phyloP scores from a whole-genome alignment of 495 filamentous ascomycete species.

The Lepraria neglecta region DNA sequence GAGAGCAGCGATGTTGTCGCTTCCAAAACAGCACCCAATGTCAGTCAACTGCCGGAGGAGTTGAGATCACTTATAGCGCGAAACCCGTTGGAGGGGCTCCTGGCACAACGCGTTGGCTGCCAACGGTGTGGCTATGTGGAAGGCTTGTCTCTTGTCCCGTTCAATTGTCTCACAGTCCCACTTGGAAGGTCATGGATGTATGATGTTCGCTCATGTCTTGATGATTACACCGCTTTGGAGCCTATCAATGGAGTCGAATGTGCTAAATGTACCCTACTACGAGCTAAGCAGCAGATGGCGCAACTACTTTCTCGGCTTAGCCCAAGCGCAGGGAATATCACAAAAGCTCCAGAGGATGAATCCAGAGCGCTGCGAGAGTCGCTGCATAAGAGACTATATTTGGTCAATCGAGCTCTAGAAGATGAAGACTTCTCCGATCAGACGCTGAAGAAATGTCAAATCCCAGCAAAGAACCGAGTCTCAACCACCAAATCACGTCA shows the following conservation, averaged over 20 bases:
- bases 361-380: conserved; percentile 35
- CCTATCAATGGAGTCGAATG: conserved; percentile 84
- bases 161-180: conserved; percentile 87
- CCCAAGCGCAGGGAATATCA: not conserved
- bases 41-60: conserved; percentile 21
- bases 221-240: conserved; percentile 79
- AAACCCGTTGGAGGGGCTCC: conserved; percentile 79
- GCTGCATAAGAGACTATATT: conserved; percentile 47
- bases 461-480: conserved; percentile 60
- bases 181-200: conserved; percentile 54
- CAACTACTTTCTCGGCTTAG: conserved; percentile 33
- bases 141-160: conserved; percentile 78
- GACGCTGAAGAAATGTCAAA: conserved; percentile 63
- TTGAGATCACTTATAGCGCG: conserved; percentile 29
- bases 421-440: conserved; percentile 75
- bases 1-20: not conserved
- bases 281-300: conserved; percentile 42
- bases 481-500: conserved; percentile 81
- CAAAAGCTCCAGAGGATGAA: conserved; percentile 8
- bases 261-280: conserved; percentile 77
- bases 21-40: not conserved
- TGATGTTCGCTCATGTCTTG: conserved; percentile 68
- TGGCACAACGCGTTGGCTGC: conserved; percentile 87
- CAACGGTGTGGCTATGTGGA: conserved; percentile 79
- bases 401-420: conserved; percentile 63